Evolutionary conservation across 257 asterid species (phyloP).

Genomic region (Solanum virginianum): DNA sequence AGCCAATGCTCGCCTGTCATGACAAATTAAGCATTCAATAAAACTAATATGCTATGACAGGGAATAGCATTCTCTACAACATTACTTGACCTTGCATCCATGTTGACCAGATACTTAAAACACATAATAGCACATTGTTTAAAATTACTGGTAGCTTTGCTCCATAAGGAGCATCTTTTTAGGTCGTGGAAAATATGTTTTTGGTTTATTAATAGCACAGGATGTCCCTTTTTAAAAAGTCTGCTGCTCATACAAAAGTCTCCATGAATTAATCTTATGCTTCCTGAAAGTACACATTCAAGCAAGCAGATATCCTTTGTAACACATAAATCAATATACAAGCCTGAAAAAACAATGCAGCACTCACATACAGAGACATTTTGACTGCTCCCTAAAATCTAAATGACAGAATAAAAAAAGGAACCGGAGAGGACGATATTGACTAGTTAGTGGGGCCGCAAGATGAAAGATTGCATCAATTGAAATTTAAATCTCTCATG

Average conservation of each 20-base stretch:
- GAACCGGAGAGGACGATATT: background rate
- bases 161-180: background rate
- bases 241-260: background rate
- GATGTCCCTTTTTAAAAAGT: background rate
- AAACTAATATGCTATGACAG: background rate
- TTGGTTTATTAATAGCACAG: background rate
- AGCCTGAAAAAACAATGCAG: background rate
- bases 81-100: background rate
- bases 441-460: background rate
- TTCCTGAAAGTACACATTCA: background rate
- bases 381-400: background rate
- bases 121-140: background rate
- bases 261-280: background rate
- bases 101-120: background rate
- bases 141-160: background rate
- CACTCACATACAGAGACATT: background rate
- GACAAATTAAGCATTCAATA: slow-evolving; percentile 1
- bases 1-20: slow-evolving; percentile 81
- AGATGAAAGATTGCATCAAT: background rate
- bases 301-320: background rate
- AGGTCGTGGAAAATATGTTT: background rate
- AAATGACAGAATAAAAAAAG: background rate
- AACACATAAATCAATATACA: background rate
- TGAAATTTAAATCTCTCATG: background rate
- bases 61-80: background rate